Evolutionary conservation across 1,284 basidiomycete species (phyloP).

Genomic region (Irpex lacteus): DNA sequence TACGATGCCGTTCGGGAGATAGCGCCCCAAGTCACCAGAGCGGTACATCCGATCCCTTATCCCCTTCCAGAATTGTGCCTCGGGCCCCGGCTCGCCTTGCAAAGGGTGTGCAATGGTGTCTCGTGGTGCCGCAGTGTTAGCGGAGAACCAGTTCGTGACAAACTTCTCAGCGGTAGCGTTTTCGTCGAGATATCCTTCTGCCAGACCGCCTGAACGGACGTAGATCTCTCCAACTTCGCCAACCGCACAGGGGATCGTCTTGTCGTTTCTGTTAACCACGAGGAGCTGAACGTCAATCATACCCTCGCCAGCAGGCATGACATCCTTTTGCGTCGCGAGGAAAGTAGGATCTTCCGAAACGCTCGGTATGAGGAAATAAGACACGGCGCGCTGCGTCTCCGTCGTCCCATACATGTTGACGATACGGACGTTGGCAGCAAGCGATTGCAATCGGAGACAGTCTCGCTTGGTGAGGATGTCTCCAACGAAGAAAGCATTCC

Average conservation of each 20-base stretch:
- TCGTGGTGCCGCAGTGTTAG: conserved; percentile 44
- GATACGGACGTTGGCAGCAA: conserved; percentile 91
- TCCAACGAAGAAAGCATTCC: conserved; percentile 98
- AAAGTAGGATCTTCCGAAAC: conserved; percentile 87
- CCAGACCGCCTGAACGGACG: conserved; percentile 93
- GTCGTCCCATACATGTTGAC: conserved; percentile 99
- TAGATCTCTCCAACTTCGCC: conserved; percentile 99
- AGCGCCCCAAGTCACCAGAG: conserved; percentile 95
- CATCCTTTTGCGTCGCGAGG: conserved; percentile 93
- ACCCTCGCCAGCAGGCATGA: conserved; percentile 96
- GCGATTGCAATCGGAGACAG: conserved; percentile 91
- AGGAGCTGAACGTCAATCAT: conserved; percentile 99
- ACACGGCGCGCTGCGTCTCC: conserved; percentile 98
- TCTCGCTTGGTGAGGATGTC: conserved; percentile 99
- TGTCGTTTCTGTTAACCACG: conserved; percentile 93
- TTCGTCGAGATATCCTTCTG: conserved; percentile 92
- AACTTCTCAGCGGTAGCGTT: conserved; percentile 90
- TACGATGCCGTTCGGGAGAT: conserved; percentile 90
- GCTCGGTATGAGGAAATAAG: conserved; percentile 93
- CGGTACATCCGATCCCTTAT: conserved; percentile 98
- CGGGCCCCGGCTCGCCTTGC: conserved; percentile 59
- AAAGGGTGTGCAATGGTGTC: conserved; percentile 73
- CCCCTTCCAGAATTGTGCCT: conserved; percentile 90
- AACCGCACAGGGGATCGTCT: conserved; percentile 86
- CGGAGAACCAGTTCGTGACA: conserved; percentile 88